These are phyloP conservation scores for Bolboschoenus planiculmis DNA, from an alignment of 176 grass and related monocot genomes.

Conservation along the genomic window DNA sequence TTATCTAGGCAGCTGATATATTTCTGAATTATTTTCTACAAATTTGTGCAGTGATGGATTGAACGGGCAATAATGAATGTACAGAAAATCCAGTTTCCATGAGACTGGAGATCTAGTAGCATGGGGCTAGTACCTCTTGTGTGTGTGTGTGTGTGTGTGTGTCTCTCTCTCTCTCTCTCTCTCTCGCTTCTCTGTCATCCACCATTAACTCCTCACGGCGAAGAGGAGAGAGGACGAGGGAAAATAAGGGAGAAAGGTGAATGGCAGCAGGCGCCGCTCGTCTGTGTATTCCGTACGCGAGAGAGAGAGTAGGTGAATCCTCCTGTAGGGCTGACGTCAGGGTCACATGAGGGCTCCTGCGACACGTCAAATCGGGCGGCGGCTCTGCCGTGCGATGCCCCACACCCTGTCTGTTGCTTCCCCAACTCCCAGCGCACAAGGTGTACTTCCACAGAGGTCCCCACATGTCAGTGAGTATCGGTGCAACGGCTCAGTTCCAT, in stretches of 20 bases:
- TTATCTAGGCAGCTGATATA: neutral
- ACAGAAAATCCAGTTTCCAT: neutral
- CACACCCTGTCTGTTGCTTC: constrained; percentile 11
- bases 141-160: too few species aligned
- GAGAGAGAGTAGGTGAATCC: neutral
- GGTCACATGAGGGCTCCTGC: constrained; percentile 31
- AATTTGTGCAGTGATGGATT: neutral
- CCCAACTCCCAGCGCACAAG: neutral
- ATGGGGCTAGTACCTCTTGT: too few species aligned
- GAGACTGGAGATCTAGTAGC: neutral
- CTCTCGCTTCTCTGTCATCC: neutral
- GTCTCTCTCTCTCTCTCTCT: too few species aligned
- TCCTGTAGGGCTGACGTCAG: constrained; percentile 85
- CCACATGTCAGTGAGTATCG: constrained; percentile 31
- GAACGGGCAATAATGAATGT: too few species aligned
- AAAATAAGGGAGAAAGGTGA: constrained; percentile 10
- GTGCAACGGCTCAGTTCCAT: neutral
- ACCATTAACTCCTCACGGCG: constrained; percentile 25
- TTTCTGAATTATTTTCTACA: too few species aligned
- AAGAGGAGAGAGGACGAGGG: neutral
- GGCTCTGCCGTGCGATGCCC: constrained; percentile 29
- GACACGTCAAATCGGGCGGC: constrained; percentile 76
- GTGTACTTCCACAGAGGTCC: neutral
- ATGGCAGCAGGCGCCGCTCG: constrained; percentile 40
- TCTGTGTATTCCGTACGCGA: constrained; percentile 15